Evolutionary conservation across 129 eudicot species (phyloP).

Genomic region (Arctium lappa): DNA sequence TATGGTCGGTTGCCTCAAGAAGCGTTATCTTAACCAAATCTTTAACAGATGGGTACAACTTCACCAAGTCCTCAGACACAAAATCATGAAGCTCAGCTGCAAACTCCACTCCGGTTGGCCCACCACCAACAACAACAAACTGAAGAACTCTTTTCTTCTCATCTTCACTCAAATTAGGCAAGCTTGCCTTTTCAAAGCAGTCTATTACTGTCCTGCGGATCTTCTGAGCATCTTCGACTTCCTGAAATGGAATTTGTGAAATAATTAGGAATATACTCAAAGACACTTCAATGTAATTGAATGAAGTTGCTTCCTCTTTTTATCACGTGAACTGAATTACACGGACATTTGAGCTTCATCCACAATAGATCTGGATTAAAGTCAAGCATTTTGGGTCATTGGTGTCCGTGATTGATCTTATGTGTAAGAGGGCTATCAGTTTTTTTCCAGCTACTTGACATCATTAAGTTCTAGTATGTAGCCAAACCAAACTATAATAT

Average conservation of each 20-base stretch:
- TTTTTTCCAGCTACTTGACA: not conserved
- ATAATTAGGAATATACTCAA: not conserved
- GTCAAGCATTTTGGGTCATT: no score
- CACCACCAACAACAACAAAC: slow-evolving; percentile 93
- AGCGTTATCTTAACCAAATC: slow-evolving; percentile 73
- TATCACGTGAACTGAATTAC: no score
- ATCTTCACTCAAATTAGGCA: slow-evolving; percentile 73
- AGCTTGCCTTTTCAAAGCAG: slow-evolving; percentile 79
- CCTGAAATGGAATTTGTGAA: slow-evolving; percentile 42
- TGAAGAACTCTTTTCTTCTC: slow-evolving; percentile 70
- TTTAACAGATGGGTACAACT: slow-evolving; percentile 68
- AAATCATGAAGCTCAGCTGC: slow-evolving; percentile 93
- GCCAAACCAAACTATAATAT: not conserved
- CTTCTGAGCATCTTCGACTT: slow-evolving; percentile 92
- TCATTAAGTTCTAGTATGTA: not conserved
- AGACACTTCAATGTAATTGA: not conserved
- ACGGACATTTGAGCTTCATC: no score
- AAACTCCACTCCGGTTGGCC: slow-evolving; percentile 94
- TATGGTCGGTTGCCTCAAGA: slow-evolving; percentile 86
- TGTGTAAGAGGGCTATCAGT: not conserved
- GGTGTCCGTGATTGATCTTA: not conserved
- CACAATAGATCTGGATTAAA: no score
- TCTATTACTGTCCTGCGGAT: slow-evolving; percentile 72
- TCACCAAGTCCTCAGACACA: slow-evolving; percentile 73
- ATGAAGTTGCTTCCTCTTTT: no score